These are phyloP conservation scores for Pseudogymnoascus sp. DNA, from an alignment of 2,329 filamentous ascomycete species.

Conservation along the genomic window DNA sequence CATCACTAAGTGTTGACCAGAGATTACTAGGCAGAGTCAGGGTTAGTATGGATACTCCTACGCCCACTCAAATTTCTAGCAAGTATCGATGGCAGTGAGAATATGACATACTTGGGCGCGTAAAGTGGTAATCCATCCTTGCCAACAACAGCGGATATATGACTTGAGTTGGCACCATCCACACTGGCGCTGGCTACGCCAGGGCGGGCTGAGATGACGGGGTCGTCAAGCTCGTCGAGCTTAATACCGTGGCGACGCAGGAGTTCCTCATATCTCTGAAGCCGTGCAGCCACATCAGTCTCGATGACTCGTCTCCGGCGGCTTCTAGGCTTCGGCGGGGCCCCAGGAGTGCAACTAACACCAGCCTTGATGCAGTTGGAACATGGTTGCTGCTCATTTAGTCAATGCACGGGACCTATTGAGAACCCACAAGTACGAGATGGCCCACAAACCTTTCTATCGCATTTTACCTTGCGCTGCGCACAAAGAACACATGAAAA, in stretches of 20 bases:
- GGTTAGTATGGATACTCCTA: background rate
- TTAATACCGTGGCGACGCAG: slow-evolving; percentile 23
- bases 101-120: background rate
- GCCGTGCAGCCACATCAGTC: slow-evolving; percentile 23
- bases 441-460: slow-evolving; percentile 12
- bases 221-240: slow-evolving; percentile 22
- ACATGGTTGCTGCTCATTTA: slow-evolving; percentile 21
- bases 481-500: slow-evolving; percentile 24
- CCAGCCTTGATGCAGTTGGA: slow-evolving; percentile 23
- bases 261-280: slow-evolving; percentile 23
- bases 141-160: slow-evolving; percentile 14
- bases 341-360: slow-evolving; percentile 21
- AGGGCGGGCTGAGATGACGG: background rate
- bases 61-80: slow-evolving; percentile 22
- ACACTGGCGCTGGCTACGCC: background rate
- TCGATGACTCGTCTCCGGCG: slow-evolving; percentile 25
- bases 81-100: slow-evolving; percentile 20
- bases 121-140: background rate
- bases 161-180: slow-evolving; percentile 12
- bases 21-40: slow-evolving; percentile 19
- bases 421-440: background rate
- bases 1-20: slow-evolving; percentile 27
- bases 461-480: slow-evolving; percentile 27
- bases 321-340: slow-evolving; percentile 19
- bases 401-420: background rate